These are phyloP conservation scores for Takashimella tepidaria DNA, from an alignment of 1,284 basidiomycete genomes.

Conservation along the genomic window DNA sequence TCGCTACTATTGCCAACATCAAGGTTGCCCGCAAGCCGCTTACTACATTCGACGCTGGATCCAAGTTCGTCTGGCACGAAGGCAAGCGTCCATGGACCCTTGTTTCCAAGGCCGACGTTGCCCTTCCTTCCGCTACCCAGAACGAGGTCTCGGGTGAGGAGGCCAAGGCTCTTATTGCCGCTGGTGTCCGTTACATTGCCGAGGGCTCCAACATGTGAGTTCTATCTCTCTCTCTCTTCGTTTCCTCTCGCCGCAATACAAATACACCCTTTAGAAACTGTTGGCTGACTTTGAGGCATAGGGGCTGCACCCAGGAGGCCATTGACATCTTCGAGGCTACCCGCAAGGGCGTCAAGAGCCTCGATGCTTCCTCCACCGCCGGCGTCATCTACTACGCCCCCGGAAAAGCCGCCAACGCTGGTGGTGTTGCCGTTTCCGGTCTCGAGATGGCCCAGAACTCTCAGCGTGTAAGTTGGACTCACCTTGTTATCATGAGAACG, in stretches of 20 bases:
- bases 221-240: too few species aligned
- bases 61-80: conserved; percentile 61
- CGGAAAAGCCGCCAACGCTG: conserved; percentile 66
- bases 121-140: conserved; percentile 70
- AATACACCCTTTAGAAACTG: too few species aligned
- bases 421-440: conserved; percentile 57
- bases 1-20: conserved; percentile 57
- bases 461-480: conserved; percentile 53
- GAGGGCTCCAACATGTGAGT: conserved; percentile 68
- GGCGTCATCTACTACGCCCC: conserved; percentile 62
- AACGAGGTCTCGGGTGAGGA: conserved; percentile 68
- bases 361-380: conserved; percentile 26
- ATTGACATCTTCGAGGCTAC: conserved; percentile 67
- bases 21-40: conserved; percentile 63
- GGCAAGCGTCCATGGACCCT: conserved; percentile 72
- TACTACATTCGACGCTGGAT: conserved; percentile 51
- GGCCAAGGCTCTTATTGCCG: conserved; percentile 63
- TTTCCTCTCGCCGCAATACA: too few species aligned
- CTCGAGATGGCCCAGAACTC: conserved; percentile 81
- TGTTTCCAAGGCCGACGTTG: conserved; percentile 62
- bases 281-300: conserved; percentile 3
- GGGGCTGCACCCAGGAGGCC: conserved; percentile 62
- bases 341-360: conserved; percentile 52
- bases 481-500: neutral
- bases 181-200: conserved; percentile 67